Percentiles rank a stretch among this genome's conserved stretches.
Evolutionary conservation across 169 alveolate genomes (phyloP).

Genomic region (Cryptosporidium muris): DNA sequence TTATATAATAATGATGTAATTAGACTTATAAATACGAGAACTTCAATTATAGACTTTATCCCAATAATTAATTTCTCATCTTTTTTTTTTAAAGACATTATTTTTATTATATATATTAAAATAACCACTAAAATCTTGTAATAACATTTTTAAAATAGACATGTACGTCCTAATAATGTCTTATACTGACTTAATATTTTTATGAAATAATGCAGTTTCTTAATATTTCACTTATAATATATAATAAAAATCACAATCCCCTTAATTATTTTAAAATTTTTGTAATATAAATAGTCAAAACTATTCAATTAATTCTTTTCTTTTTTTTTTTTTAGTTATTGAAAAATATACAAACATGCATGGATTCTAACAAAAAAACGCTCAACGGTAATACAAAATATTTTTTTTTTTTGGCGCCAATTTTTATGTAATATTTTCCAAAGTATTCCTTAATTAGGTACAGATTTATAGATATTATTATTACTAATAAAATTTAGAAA

Average conservation of each 20-base stretch:
- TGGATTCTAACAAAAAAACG: not conserved
- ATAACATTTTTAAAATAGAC: not conserved
- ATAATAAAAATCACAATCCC: not conserved
- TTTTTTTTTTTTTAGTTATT: not conserved
- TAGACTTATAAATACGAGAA: constrained; percentile 9
- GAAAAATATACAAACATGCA: not conserved
- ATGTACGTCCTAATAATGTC: not conserved
- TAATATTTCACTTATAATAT: too few species aligned
- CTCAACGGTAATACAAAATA: not conserved
- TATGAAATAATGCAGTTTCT: not conserved
- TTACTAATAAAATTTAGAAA: not conserved
- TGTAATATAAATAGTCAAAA: not conserved
- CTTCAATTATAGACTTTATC: constrained; percentile 25
- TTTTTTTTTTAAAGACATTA: constrained; percentile 22
- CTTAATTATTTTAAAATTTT: not conserved
- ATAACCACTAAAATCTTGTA: not conserved
- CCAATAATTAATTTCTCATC: constrained; percentile 46
- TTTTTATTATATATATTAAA: not conserved
- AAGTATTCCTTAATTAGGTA: not conserved
- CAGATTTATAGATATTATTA: not conserved
- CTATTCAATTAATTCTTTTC: not conserved
- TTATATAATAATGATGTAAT: constrained; percentile 7
- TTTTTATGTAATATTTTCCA: too few species aligned
- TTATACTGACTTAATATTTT: not conserved
- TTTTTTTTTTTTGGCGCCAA: too few species aligned